These are phyloP conservation scores for Cyclotella sp. DNA, from an alignment of 108 stramenopile genomes.

Conservation along the genomic window DNA sequence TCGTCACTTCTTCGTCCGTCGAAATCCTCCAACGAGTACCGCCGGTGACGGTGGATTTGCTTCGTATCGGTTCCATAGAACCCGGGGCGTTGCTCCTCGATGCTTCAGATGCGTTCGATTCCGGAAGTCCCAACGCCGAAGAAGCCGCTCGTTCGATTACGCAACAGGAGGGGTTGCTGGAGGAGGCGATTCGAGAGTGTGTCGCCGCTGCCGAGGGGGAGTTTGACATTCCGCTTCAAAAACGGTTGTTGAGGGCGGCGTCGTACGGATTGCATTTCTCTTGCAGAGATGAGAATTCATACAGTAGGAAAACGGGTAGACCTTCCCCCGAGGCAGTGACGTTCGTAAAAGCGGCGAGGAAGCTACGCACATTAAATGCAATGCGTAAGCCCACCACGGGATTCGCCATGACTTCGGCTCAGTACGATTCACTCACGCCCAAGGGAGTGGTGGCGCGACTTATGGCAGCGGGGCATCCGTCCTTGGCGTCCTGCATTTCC, in stretches of 20 bases:
- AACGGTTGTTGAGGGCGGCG: conserved; percentile 91
- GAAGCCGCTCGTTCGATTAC: conserved; percentile 81
- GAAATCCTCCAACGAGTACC: conserved; percentile 95
- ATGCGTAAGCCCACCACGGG: conserved; percentile 80
- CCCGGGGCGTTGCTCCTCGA: conserved; percentile 94
- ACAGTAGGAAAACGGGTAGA: conserved; percentile 51
- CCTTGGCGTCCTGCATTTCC: conserved; percentile 75
- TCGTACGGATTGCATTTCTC: conserved; percentile 94
- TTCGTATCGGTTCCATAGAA: conserved; percentile 91
- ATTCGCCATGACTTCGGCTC: conserved; percentile 83
- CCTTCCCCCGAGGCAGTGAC: conserved; percentile 62
- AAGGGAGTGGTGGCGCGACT: conserved; percentile 79
- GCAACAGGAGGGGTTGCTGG: conserved; percentile 61
- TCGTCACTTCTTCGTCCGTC: conserved; percentile 77
- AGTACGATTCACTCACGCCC: conserved; percentile 85
- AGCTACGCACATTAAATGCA: conserved; percentile 88
- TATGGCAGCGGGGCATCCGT: conserved; percentile 68
- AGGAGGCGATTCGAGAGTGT: conserved; percentile 86
- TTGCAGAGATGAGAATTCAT: conserved; percentile 60
- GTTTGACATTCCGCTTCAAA: conserved; percentile 88
- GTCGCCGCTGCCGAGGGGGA: conserved; percentile 87
- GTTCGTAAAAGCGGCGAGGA: conserved; percentile 80
- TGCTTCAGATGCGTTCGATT: conserved; percentile 94
- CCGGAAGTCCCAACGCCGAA: conserved; percentile 81
- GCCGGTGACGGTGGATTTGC: conserved; percentile 83